Evolutionary conservation across 192 early-diverging fungal genomes (phyloP), one percentile per base, ranked within the genome.

Genomic region (Backusella psychrophila): DNA sequence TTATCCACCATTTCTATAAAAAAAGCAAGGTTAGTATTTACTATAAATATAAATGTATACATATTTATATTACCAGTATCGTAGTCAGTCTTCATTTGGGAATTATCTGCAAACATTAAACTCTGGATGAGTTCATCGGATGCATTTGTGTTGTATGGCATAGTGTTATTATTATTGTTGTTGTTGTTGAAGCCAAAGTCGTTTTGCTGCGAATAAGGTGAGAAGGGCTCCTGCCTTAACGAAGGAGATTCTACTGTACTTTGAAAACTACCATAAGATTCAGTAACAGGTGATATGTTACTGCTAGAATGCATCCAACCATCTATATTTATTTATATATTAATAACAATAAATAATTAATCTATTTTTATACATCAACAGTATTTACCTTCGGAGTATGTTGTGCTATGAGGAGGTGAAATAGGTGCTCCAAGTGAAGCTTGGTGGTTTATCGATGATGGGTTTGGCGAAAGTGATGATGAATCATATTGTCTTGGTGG

Each of bases 321-420:
- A 46, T 71, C 69, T 71, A 17, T 44, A 26, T 26, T 31, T 49
- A 29, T 53, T 15, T 33, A 33, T 33, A 33, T 8, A 21, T 49
- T 21, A 49, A 35, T 49, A 29, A 52, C 21, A 12, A 23, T 34
- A 68, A 67, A 19, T 19, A 23, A 66, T n/a, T 29, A 59, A 39
- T 29, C 26, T 31, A 73, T 68, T 26, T 67, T 39, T 33, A 33
- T 33, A 33, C 33, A 5, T 35, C n/a, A 68, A 12, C 34, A 17
- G 35, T 66, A 53, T 49, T 73, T 74, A 78, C 76, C 71, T 63
- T 78, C 80, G 15, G 83, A 84, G 34, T 69, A 71, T 46, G 74
- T 67, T 63, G 69, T 71, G 1, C 69, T 71, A 14, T 71, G 69
- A 19, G 69, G 69, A 26, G 69, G 69, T 71, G 69, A 71, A 44